Conservation (phyloP, 2,329 filamentous ascomycete genomes). For the Curvularia sp. region DNA sequence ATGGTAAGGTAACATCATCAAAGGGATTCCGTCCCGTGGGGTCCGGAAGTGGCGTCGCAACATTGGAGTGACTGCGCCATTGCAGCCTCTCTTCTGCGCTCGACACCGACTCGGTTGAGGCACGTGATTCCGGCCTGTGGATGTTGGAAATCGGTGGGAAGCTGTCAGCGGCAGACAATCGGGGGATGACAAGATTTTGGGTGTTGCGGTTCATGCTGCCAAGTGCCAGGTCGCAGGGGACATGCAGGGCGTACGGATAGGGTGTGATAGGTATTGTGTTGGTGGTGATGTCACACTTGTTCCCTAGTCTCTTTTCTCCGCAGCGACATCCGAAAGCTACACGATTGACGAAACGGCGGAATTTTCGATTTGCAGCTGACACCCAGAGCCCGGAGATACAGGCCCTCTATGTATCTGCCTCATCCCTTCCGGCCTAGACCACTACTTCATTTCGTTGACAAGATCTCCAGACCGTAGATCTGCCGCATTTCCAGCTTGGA, state of each 20-base stretch:
- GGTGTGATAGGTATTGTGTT: neutral
- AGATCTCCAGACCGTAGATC: slow-evolving; percentile 16
- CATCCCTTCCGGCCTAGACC: slow-evolving; percentile 1
- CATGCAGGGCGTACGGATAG: slow-evolving; percentile 12
- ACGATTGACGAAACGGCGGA: neutral
- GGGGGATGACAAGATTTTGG: slow-evolving; percentile 14
- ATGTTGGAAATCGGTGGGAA: slow-evolving; percentile 12
- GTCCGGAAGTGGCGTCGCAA: slow-evolving; percentile 28
- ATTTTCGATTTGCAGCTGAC: neutral
- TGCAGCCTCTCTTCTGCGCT: slow-evolving; percentile 32
- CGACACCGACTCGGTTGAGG: slow-evolving; percentile 21
- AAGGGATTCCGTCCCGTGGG: slow-evolving; percentile 28
- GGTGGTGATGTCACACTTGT: slow-evolving; percentile 11
- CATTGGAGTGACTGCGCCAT: slow-evolving; percentile 36
- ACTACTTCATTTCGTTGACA: slow-evolving; percentile 12
- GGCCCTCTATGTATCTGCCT: slow-evolving; percentile 15
- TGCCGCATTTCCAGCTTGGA: slow-evolving; percentile 18
- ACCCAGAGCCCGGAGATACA: slow-evolving; percentile 11
- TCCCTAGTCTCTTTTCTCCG: neutral
- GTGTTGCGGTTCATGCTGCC: slow-evolving; percentile 18
- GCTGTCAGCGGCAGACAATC: slow-evolving; percentile 12
- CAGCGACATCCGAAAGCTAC: neutral
- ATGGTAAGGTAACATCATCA: slow-evolving; percentile 19
- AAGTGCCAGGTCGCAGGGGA: slow-evolving; percentile 14
- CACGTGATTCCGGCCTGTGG: slow-evolving; percentile 4